Conservation (phyloP, 1,284 basidiomycete species). For the Cryptococcus floricola region DNA sequence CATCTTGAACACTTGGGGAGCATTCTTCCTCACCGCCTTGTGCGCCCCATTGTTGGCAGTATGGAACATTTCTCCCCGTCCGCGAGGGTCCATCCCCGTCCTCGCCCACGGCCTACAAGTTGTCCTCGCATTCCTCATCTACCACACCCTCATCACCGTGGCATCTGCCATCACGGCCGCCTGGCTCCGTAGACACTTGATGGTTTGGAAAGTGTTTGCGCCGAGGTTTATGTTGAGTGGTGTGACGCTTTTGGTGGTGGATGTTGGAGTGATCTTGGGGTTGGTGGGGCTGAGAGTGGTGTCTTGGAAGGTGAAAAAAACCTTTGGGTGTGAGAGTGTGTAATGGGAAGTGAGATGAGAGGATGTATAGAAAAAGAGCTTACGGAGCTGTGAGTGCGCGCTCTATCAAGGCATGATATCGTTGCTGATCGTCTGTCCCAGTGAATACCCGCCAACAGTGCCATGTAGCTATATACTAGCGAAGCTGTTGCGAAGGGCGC, state of each 20-base stretch:
- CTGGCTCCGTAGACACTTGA: slow-evolving; percentile 79
- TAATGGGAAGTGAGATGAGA: background rate
- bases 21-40: slow-evolving; percentile 62
- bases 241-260: slow-evolving; percentile 50
- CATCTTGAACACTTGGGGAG: slow-evolving; percentile 73
- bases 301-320: slow-evolving; percentile 44
- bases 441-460: no score
- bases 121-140: slow-evolving; percentile 63
- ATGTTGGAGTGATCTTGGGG: slow-evolving; percentile 50
- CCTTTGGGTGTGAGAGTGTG: slow-evolving; percentile 40
- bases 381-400: background rate
- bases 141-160: slow-evolving; percentile 65
- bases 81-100: slow-evolving; percentile 37
- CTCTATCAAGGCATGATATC: background rate
- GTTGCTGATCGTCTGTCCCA: background rate
- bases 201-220: slow-evolving; percentile 99
- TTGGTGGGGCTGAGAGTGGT: slow-evolving; percentile 45
- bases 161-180: slow-evolving; percentile 71
- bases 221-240: slow-evolving; percentile 84
- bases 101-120: slow-evolving; percentile 53
- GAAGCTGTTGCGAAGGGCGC: background rate
- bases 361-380: background rate
- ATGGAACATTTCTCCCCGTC: slow-evolving; percentile 80
- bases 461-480: background rate
- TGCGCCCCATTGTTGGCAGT: slow-evolving; percentile 69